phyloP scores from a whole-genome alignment of 371 early-diverging fungal genomes.

The Mucor circinelloides region DNA sequence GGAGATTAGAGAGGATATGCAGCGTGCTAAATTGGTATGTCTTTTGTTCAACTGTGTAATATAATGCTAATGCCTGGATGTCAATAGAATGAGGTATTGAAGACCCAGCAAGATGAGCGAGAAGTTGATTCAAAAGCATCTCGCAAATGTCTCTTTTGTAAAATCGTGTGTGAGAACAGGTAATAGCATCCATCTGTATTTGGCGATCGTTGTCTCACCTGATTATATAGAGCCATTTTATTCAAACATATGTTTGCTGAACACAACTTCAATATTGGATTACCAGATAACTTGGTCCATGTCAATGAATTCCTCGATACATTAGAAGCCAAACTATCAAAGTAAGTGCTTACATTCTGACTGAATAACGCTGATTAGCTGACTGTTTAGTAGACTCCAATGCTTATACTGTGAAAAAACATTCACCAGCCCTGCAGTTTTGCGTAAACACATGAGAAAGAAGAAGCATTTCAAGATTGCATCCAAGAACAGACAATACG shows the following conservation, averaged over 20 bases:
- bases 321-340: slow-evolving; percentile 75
- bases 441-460: slow-evolving; percentile 97
- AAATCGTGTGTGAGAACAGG: slow-evolving; percentile 65
- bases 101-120: slow-evolving; percentile 80
- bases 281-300: slow-evolving; percentile 89
- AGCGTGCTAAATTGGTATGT: slow-evolving; percentile 69
- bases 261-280: slow-evolving; percentile 94
- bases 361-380: not conserved
- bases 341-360: slow-evolving; percentile 34
- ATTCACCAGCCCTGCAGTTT: slow-evolving; percentile 84
- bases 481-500: slow-evolving; percentile 87
- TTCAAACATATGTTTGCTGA: slow-evolving; percentile 92
- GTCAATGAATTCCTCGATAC: slow-evolving; percentile 85
- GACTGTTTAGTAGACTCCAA: slow-evolving; percentile 55
- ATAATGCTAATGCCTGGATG: not conserved
- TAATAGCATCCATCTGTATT: not conserved
- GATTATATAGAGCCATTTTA: slow-evolving; percentile 47
- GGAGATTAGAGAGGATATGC: slow-evolving; percentile 73
- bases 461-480: slow-evolving; percentile 98
- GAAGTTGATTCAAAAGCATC: slow-evolving; percentile 66
- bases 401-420: slow-evolving; percentile 96
- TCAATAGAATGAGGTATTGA: slow-evolving; percentile 70
- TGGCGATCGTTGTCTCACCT: not conserved
- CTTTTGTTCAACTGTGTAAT: not conserved
- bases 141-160: slow-evolving; percentile 93